Base-by-base conservation (phyloP, 345 rosid genomes). In the Murraya koenigii region DNA sequence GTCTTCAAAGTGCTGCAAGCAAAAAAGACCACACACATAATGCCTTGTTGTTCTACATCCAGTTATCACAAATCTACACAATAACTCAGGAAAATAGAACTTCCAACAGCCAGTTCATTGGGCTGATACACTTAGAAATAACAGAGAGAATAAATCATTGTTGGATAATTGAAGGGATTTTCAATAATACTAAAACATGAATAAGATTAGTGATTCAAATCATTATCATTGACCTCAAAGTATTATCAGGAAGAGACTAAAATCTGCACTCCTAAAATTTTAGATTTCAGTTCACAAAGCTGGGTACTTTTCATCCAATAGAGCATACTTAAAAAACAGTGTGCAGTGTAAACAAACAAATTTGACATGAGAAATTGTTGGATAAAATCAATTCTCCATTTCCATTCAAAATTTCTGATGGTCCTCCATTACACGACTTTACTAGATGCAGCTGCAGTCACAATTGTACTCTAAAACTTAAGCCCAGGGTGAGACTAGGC, bases 1-100 rank as follows among this genome's bases (percentile, higher is more conserved):
- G 60, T 76, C 89, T 76, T 87, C 89, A 66, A 89, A 87, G 75
- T 87, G 78, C 92, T 89, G 87, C 84, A 81, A 75, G 52, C 36
- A 75, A 44, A 79, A 28, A 3, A n/a, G 1, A 61, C n/a, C 70
- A 69, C 33, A 26, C 60, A 64, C 6, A 65, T 4, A 68, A 54
- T 9, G 23, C 35, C 64, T 8, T 55, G 38, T 38, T 55, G 15
- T 13, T 9, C 41, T 54, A 22, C 23, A 55, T 62, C 63, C 39
- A 62, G 30, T 22, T 44, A 26, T 61, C 44, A 69, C 70, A 63
- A 47, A 20, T 15, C 15, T 13, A 33, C 1, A 47, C 10, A 60
- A 71, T 33, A 71, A 20, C 47, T 52, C 59, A 70, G 26, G 25
- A 70, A 30, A 30, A 41, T 1, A 33, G 7, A 71, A 35, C 23